Conservation (phyloP, 257 asterid species). For the Buddleja alternifolia region DNA sequence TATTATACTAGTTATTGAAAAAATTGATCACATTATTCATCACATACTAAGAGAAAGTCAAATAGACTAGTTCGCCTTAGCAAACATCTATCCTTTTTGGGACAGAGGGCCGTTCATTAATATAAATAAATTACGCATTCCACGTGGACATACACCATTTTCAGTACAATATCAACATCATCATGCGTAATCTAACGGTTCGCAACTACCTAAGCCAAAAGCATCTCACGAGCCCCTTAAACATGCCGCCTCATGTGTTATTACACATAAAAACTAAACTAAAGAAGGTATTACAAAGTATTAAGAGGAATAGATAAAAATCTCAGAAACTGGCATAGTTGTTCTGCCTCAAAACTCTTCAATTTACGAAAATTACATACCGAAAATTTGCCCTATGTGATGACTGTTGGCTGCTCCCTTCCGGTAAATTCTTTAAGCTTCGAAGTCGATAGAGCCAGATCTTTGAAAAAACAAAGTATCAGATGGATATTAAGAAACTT, state of each 20-base stretch:
- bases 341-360: neutral
- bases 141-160: neutral
- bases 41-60: too few relatives aligned
- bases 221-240: neutral
- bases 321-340: conserved; percentile 28
- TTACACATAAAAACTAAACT: neutral
- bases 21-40: too few relatives aligned
- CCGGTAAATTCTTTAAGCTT: conserved; percentile 91
- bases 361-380: neutral
- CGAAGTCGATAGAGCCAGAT: conserved; percentile 77
- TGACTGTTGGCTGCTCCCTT: conserved; percentile 93
- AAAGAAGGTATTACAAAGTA: neutral
- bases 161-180: too few relatives aligned
- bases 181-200: too few relatives aligned
- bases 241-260: neutral
- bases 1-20: too few relatives aligned
- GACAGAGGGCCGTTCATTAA: too few relatives aligned
- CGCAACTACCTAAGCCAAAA: too few relatives aligned
- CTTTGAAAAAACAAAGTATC: conserved; percentile 44
- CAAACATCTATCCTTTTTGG: too few relatives aligned
- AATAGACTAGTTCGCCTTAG: too few relatives aligned
- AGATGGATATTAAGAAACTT: neutral
- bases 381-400: conserved; percentile 55
- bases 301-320: conserved; percentile 18
- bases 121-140: conserved; percentile 10